A percentile compares a stretch with the other conserved stretches of the same genome.
Conservation (phyloP, 2,329 filamentous ascomycete genomes). For the Ophiostoma ulmi region DNA sequence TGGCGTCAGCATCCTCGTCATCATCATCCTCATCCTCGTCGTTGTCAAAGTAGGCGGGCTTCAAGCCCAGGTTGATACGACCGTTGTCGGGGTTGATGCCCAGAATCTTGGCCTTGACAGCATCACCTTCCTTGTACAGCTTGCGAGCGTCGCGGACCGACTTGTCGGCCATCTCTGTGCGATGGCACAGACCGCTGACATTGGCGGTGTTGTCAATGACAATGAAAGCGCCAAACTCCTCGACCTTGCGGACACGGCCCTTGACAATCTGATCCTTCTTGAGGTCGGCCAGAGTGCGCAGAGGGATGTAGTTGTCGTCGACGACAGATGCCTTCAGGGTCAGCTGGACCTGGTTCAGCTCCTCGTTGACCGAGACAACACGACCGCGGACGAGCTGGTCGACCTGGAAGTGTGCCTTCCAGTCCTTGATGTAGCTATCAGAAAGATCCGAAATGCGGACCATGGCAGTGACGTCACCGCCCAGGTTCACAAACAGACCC, state of each 20-base stretch:
- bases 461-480: slow-evolving; percentile 73
- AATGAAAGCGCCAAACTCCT: slow-evolving; percentile 93
- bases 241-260: slow-evolving; percentile 86
- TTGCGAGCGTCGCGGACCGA: slow-evolving; percentile 78
- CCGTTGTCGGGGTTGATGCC: slow-evolving; percentile 69
- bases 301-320: slow-evolving; percentile 65
- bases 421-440: slow-evolving; percentile 87
- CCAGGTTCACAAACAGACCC: slow-evolving; percentile 80
- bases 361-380: slow-evolving; percentile 64
- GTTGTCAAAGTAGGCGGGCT: slow-evolving; percentile 75
- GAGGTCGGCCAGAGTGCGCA: slow-evolving; percentile 69
- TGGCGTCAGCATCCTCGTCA: slow-evolving; percentile 38
- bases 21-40: slow-evolving; percentile 44
- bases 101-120: slow-evolving; percentile 86
- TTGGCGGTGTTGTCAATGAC: slow-evolving; percentile 81
- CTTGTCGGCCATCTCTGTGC: slow-evolving; percentile 84
- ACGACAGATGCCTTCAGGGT: slow-evolving; percentile 81
- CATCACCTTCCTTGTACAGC: slow-evolving; percentile 82
- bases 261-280: slow-evolving; percentile 76
- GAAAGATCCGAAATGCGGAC: slow-evolving; percentile 85
- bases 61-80: slow-evolving; percentile 83
- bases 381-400: slow-evolving; percentile 90
- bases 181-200: slow-evolving; percentile 88
- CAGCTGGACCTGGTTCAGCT: slow-evolving; percentile 70
- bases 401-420: slow-evolving; percentile 82